A percentile compares a stretch with the other conserved stretches of the same genome.
Evolutionary conservation across 2,329 filamentous ascomycete species (phyloP).

Genomic region (Fusarium brevicatenulatum): DNA sequence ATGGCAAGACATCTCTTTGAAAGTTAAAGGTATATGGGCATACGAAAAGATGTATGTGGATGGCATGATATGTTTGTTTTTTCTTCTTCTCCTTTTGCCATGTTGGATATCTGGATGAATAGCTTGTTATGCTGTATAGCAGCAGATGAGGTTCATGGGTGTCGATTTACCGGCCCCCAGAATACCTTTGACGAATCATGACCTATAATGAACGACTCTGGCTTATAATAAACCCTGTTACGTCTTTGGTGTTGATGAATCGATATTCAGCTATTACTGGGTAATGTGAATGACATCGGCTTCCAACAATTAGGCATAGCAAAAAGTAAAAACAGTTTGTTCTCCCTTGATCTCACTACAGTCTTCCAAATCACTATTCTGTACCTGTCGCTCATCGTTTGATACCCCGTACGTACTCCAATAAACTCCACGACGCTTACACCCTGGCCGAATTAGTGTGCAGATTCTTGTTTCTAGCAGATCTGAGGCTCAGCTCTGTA

Average conservation of each 20-base stretch:
- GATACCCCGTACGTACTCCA: not conserved
- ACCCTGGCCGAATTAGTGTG: not conserved
- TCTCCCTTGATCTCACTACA: not conserved
- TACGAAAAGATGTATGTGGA: constrained; percentile 4
- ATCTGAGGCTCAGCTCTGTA: not conserved
- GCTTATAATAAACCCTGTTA: not conserved
- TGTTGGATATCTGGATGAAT: constrained; percentile 5
- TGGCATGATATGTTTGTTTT: not conserved
- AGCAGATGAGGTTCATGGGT: constrained; percentile 3
- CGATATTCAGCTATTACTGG: too few species aligned
- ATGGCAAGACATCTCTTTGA: constrained; percentile 16
- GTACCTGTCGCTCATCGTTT: constrained; percentile 9
- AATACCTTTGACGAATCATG: constrained; percentile 43
- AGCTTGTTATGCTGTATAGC: constrained; percentile 6
- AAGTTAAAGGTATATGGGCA: not conserved
- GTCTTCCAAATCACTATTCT: not conserved
- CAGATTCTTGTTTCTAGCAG: constrained; percentile 5
- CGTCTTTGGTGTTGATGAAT: not conserved
- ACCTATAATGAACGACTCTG: constrained; percentile 31
- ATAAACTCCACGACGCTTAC: not conserved
- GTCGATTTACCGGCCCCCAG: constrained; percentile 15
- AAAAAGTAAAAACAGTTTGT: not conserved
- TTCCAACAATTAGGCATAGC: not conserved
- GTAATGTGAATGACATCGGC: not conserved
- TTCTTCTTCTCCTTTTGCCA: constrained; percentile 1